Percentiles rank a stretch among this genome's conserved stretches.
phyloP scores from a whole-genome alignment of 1,139 yeast genomes.

The Meyerozyma sp. region DNA sequence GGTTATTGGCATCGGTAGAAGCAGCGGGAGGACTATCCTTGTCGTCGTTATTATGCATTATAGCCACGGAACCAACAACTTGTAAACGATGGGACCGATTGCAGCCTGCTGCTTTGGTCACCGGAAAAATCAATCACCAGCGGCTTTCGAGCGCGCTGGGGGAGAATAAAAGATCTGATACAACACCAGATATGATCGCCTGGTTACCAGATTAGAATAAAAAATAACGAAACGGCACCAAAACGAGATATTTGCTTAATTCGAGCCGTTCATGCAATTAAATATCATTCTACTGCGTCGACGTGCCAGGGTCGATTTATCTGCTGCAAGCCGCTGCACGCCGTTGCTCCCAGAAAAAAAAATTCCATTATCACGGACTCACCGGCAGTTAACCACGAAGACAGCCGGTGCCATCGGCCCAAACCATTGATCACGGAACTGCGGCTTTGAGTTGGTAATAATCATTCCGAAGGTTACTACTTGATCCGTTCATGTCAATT shows the following conservation, averaged over 20 bases:
- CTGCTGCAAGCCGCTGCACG: slow-evolving; percentile 1
- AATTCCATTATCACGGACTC: not conserved
- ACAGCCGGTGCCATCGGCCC: not conserved
- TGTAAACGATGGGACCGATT: not conserved
- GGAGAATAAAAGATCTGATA: not conserved
- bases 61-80: not conserved
- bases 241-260: not conserved
- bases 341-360: slow-evolving; percentile 1
- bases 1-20: not conserved
- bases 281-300: not conserved
- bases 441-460: not conserved
- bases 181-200: not conserved
- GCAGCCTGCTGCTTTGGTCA: not conserved
- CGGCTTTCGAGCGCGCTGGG: not conserved
- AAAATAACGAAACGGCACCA: not conserved
- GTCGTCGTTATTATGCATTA: not conserved
- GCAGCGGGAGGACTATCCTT: not conserved
- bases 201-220: no score
- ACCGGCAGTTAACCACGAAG: not conserved
- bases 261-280: not conserved
- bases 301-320: slow-evolving; percentile 1
- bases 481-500: not conserved
- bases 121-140: not conserved
- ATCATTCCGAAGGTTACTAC: no score
- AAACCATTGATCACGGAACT: not conserved